Percentiles rank a stretch among this genome's conserved stretches.
These are phyloP conservation scores for Aspergillus funiculosus DNA, from an alignment of 495 filamentous ascomycete species.

Conservation along the genomic window DNA sequence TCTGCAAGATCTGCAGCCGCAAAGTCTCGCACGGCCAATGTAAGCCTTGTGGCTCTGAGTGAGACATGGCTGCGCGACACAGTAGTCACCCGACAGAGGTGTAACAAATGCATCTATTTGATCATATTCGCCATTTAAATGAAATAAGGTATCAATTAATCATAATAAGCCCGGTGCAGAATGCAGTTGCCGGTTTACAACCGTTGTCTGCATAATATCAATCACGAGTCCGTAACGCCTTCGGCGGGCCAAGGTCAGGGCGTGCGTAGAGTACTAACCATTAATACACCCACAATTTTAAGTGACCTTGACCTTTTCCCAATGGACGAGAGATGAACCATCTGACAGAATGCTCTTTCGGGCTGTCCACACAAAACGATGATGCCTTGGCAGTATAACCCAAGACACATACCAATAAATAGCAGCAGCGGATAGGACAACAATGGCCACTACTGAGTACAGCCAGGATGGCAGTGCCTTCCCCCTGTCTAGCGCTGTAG, in stretches of 20 bases:
- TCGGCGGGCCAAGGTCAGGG: background rate
- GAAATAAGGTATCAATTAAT: too few relatives aligned
- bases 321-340: background rate
- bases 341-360: constrained; percentile 6
- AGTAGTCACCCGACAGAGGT: too few relatives aligned
- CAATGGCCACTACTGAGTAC: constrained; percentile 31
- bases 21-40: too few relatives aligned
- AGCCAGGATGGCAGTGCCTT: constrained; percentile 37
- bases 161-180: too few relatives aligned
- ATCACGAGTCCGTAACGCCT: background rate
- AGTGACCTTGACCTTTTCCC: constrained; percentile 10
- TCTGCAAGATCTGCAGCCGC: too few relatives aligned
- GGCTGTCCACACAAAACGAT: constrained; percentile 4
- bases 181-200: too few relatives aligned
- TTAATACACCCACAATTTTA: background rate
- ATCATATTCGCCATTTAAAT: too few relatives aligned
- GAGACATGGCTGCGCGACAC: too few relatives aligned
- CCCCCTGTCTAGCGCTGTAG: constrained; percentile 17
- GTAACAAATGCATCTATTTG: too few relatives aligned
- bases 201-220: too few relatives aligned
- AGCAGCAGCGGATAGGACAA: constrained; percentile 23
- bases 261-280: background rate
- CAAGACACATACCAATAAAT: constrained; percentile 28
- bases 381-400: constrained; percentile 1
- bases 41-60: too few relatives aligned